Evolutionary conservation across 257 asterid species (phyloP), one percentile per base, ranked within the genome.

Genomic region (Solanum piurae): DNA sequence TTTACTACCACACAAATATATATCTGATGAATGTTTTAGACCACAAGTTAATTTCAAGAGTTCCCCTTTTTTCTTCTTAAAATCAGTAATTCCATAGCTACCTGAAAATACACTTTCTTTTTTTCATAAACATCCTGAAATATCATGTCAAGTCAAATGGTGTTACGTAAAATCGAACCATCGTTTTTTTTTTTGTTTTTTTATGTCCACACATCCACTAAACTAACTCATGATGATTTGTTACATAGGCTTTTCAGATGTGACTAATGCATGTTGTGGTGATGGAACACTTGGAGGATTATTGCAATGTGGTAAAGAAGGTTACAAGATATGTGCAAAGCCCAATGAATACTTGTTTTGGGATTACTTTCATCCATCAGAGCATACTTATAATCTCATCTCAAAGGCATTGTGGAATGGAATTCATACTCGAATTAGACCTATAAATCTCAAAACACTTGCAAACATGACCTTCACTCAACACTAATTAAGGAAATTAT

Each of bases 311-410:
- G 98, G 96, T 33, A 92, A 87, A 72, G 94, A 91, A 90, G 95
- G 94, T 9, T 94, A 93, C 93, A 93, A 27, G 25, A 3, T 94
- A 21, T 95, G 98, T 72, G 83, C 89, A 7, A 89, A 92, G 13
- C 93, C 98, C 1, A 73, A 90, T 16, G 64, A 89, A 25, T 83
- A 88, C 84, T 88, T 94, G 34, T 95, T 94, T 13, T 95, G 98
- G 96, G 98, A 95, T 90, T 93, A 91, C 88, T 95, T 95, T 33
- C 98, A 94, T 82, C 98, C 98, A 1, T 89, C 98, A 0, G 96
- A 95, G 16, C 90, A 88, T 3, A 91, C 98, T 31, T 92, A 94
- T 86, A 90, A 93, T 80, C 96, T 95, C 88, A 60, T 93, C 33
- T 85, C 95, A 2, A 92, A 94, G 91, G 92, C 94, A 62, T 86